Percentiles rank a stretch among this genome's conserved stretches.
Evolutionary conservation across 2,329 filamentous ascomycete species (phyloP).

Genomic region (Diaporthe nobilis): DNA sequence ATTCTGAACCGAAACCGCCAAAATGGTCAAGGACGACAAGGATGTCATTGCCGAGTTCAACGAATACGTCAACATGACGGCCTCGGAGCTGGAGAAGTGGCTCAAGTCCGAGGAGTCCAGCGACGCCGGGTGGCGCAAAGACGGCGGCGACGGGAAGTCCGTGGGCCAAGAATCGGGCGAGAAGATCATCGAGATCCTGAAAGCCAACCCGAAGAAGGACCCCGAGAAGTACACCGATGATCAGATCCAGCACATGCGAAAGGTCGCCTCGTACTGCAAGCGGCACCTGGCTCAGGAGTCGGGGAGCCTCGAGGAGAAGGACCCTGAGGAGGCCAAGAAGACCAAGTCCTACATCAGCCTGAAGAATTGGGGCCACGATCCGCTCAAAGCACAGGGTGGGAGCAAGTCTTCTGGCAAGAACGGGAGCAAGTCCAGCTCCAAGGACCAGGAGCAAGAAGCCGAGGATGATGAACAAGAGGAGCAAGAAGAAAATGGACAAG

Average conservation of each 20-base stretch:
- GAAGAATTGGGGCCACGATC: constrained; percentile 74
- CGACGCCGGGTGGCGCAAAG: constrained; percentile 72
- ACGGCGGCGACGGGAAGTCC: constrained; percentile 70
- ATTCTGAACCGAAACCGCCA: neutral
- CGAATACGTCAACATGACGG: constrained; percentile 75
- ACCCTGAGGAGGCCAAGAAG: constrained; percentile 59
- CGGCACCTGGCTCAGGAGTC: constrained; percentile 76
- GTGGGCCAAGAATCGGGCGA: constrained; percentile 75
- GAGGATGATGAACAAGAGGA: constrained; percentile 15
- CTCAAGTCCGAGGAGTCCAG: constrained; percentile 70
- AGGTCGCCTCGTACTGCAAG: constrained; percentile 76
- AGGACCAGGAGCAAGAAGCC: constrained; percentile 23
- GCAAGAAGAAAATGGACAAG: constrained; percentile 38
- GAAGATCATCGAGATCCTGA: constrained; percentile 74
- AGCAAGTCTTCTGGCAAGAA: constrained; percentile 32
- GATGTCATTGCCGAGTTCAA: constrained; percentile 71
- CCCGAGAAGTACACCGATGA: constrained; percentile 69
- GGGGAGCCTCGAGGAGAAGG: constrained; percentile 68
- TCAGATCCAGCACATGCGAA: constrained; percentile 71
- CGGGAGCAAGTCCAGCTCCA: constrained; percentile 35
- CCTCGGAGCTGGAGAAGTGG: constrained; percentile 73
- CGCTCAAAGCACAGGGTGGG: constrained; percentile 57
- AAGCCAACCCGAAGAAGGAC: constrained; percentile 72
- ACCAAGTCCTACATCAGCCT: constrained; percentile 68
- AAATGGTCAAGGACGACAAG: constrained; percentile 47